A percentile compares a stretch with the other conserved stretches of the same genome.
phyloP scores from a whole-genome alignment of 257 asterid species.

The Scutellaria baicalensis region DNA sequence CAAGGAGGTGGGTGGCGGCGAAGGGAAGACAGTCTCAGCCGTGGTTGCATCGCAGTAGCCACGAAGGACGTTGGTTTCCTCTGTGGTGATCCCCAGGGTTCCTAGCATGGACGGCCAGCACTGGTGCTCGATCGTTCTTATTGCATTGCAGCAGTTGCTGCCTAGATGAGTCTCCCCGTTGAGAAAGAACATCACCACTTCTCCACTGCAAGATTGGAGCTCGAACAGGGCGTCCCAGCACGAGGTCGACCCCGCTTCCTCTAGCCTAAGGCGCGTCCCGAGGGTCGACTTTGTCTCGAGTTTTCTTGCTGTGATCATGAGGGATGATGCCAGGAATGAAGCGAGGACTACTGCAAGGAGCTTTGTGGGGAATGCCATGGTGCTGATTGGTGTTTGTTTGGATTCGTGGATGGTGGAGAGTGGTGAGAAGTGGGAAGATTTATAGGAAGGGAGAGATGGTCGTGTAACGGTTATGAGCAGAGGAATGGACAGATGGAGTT shows the following conservation, averaged over 20 bases:
- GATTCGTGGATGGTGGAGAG: neutral
- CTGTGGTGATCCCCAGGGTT: constrained; percentile 48
- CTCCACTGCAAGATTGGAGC: constrained; percentile 65
- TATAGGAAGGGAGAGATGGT: neutral
- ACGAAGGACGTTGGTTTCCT: constrained; percentile 47
- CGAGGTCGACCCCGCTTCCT: constrained; percentile 29
- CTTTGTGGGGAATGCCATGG: constrained; percentile 26
- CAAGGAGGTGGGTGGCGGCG: constrained; percentile 5
- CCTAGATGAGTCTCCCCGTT: constrained; percentile 67
- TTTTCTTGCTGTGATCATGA: constrained; percentile 15
- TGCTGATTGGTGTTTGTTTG: neutral
- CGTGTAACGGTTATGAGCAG: constrained; percentile 7
- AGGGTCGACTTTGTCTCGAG: constrained; percentile 18
- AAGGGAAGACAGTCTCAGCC: neutral
- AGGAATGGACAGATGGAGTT: constrained; percentile 2
- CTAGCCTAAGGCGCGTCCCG: constrained; percentile 22
- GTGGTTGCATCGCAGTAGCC: constrained; percentile 53
- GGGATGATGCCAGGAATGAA: constrained; percentile 17
- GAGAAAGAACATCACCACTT: constrained; percentile 52
- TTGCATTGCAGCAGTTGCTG: constrained; percentile 48
- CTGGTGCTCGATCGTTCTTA: constrained; percentile 40
- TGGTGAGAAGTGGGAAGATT: neutral
- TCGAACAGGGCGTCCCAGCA: constrained; percentile 66
- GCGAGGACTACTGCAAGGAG: constrained; percentile 7
- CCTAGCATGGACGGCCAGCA: constrained; percentile 73